Percentiles rank a stretch among this genome's conserved stretches.
Evolutionary conservation across 257 asterid species (phyloP).

Genomic region (Solanum dulcamara): DNA sequence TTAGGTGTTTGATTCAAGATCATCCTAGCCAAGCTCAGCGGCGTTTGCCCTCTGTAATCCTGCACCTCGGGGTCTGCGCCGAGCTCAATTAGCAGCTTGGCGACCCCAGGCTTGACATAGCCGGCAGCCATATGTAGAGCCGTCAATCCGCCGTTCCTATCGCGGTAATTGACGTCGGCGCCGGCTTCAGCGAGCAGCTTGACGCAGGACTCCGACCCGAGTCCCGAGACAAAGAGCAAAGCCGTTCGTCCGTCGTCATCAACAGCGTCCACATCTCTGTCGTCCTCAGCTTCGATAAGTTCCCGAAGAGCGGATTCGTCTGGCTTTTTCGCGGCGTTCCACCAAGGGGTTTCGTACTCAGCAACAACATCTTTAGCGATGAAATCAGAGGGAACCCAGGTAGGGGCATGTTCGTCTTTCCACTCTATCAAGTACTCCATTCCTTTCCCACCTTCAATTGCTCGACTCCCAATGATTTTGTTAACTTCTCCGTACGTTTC

Average conservation of each 20-base stretch:
- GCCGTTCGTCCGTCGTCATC: conserved; percentile 84
- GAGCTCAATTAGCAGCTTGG: conserved; percentile 29
- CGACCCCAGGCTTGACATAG: conserved; percentile 63
- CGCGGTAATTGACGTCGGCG: conserved; percentile 48
- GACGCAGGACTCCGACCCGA: conserved; percentile 77
- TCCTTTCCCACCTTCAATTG: conserved; percentile 30
- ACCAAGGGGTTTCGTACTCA: conserved; percentile 91
- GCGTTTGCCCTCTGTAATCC: conserved; percentile 54
- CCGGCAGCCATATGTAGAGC: conserved; percentile 94
- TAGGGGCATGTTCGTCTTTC: conserved; percentile 85
- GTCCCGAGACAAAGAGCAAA: conserved; percentile 74
- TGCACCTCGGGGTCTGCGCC: conserved; percentile 65
- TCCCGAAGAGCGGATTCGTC: conserved; percentile 38
- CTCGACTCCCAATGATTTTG: conserved; percentile 69
- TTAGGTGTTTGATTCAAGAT: conserved; percentile 56
- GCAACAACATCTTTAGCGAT: conserved; percentile 73
- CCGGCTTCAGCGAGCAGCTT: conserved; percentile 60
- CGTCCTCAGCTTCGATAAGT: conserved; percentile 43
- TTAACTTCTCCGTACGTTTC: conserved; percentile 76
- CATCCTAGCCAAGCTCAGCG: conserved; percentile 66
- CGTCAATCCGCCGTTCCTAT: conserved; percentile 55
- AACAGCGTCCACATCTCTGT: conserved; percentile 67
- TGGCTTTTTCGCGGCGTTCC: conserved; percentile 79
- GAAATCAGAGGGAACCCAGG: conserved; percentile 91
- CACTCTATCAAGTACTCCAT: conserved; percentile 92